These are phyloP conservation scores for Tieghemiomyces parasiticus DNA, from an alignment of 192 early-diverging fungal genomes.

Conservation along the genomic window DNA sequence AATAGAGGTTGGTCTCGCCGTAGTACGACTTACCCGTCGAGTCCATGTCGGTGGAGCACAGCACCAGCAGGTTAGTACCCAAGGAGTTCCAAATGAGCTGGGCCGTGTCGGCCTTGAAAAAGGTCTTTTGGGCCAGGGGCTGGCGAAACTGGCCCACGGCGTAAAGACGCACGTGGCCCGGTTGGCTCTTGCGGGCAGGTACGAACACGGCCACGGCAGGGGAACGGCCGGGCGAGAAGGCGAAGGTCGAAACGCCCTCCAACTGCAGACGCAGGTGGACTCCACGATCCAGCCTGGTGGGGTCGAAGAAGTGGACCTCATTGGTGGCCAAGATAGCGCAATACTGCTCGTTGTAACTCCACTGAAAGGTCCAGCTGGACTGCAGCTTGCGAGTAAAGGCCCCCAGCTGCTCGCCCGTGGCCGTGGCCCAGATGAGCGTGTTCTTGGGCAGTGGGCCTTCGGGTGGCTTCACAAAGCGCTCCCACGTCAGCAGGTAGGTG, in stretches of 20 bases:
- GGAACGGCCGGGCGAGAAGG: slow-evolving; percentile 73
- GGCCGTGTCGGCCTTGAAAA: slow-evolving; percentile 87
- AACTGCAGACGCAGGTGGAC: slow-evolving; percentile 39
- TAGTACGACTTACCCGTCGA: slow-evolving; percentile 93
- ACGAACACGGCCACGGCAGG: slow-evolving; percentile 82
- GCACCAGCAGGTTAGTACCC: slow-evolving; percentile 74
- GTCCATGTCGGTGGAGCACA: slow-evolving; percentile 92
- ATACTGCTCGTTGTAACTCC: slow-evolving; percentile 81
- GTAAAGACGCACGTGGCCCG: slow-evolving; percentile 80
- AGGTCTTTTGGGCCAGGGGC: slow-evolving; percentile 76
- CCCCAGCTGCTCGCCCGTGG: slow-evolving; percentile 47
- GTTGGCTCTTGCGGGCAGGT: slow-evolving; percentile 64
- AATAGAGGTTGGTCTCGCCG: slow-evolving; percentile 90
- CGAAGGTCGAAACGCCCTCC: slow-evolving; percentile 70
- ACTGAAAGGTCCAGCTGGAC: slow-evolving; percentile 67
- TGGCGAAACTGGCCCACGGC: slow-evolving; percentile 54
- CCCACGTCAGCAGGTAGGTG: slow-evolving; percentile 81
- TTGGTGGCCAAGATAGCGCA: slow-evolving; percentile 73
- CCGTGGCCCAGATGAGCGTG: slow-evolving; percentile 63
- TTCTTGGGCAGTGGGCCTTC: slow-evolving; percentile 59
- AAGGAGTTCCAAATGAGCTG: slow-evolving; percentile 88
- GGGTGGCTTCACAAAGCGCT: slow-evolving; percentile 56
- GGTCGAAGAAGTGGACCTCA: slow-evolving; percentile 79
- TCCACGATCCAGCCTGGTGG: slow-evolving; percentile 40
- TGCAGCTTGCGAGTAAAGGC: slow-evolving; percentile 74